Conservation (phyloP, 2,329 filamentous ascomycete genomes). For the Cytospora piceae region DNA sequence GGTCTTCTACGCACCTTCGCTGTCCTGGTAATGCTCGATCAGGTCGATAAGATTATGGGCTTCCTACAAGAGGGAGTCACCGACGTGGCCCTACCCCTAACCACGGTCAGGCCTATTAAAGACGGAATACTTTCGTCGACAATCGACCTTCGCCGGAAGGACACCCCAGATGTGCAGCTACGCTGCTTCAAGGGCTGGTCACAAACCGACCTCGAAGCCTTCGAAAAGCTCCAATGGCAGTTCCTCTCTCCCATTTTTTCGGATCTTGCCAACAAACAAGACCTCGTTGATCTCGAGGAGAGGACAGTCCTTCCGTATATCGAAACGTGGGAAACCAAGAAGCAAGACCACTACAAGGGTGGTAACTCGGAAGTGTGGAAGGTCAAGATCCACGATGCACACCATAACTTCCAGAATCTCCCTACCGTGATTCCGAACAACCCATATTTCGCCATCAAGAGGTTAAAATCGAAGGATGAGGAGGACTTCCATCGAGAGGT, state of each 20-base stretch:
- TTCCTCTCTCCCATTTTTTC: slow-evolving; percentile 27
- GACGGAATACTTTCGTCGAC: background rate
- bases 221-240: slow-evolving; percentile 29
- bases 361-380: slow-evolving; percentile 31
- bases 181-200: slow-evolving; percentile 26
- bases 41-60: slow-evolving; percentile 20
- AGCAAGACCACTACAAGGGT: slow-evolving; percentile 30
- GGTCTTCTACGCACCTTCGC: slow-evolving; percentile 26
- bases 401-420: slow-evolving; percentile 30
- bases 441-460: slow-evolving; percentile 31
- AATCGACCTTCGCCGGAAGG: slow-evolving; percentile 19
- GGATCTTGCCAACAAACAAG: slow-evolving; percentile 22
- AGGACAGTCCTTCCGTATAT: slow-evolving; percentile 28
- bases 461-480: slow-evolving; percentile 29
- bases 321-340: slow-evolving; percentile 27
- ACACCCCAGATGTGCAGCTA: slow-evolving; percentile 2
- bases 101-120: background rate
- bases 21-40: slow-evolving; percentile 20
- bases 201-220: slow-evolving; percentile 19
- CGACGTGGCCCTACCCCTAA: slow-evolving; percentile 16
- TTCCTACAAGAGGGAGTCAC: slow-evolving; percentile 15
- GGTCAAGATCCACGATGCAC: slow-evolving; percentile 30
- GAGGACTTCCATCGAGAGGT: slow-evolving; percentile 30
- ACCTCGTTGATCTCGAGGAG: slow-evolving; percentile 27
- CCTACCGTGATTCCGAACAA: slow-evolving; percentile 24